Percentiles rank a stretch among this genome's conserved stretches.
These are phyloP conservation scores for Rhodotorula sp. DNA, from an alignment of 1,284 basidiomycete genomes.

Conservation along the genomic window DNA sequence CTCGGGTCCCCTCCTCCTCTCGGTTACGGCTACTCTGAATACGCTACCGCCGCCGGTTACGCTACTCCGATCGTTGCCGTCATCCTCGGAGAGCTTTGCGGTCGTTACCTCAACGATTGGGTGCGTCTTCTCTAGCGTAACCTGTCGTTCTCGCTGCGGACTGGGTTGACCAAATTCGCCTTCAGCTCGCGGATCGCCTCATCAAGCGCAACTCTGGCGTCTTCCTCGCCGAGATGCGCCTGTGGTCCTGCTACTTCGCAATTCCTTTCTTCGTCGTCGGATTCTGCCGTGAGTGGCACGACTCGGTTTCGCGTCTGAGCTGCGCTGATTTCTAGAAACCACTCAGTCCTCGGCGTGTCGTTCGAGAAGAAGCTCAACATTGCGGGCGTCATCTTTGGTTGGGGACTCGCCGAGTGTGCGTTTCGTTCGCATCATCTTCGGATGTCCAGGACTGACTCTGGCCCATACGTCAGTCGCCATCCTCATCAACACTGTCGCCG, in stretches of 20 bases:
- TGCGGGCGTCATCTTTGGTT: conserved; percentile 46
- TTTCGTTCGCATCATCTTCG: conserved; percentile 5
- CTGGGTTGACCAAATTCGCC: background rate
- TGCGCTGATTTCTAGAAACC: too few relatives aligned
- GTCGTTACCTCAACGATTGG: conserved; percentile 67
- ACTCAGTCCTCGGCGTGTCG: conserved; percentile 57
- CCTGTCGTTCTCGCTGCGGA: background rate
- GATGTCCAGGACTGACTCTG: too few relatives aligned
- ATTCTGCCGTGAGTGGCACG: conserved; percentile 53
- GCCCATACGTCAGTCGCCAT: conserved; percentile 11
- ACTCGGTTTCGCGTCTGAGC: too few relatives aligned
- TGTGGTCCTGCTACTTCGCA: conserved; percentile 62
- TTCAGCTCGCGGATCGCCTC: conserved; percentile 59
- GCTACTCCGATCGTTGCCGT: conserved; percentile 56
- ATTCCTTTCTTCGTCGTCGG: conserved; percentile 56
- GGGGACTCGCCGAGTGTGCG: conserved; percentile 44
- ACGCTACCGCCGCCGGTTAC: conserved; percentile 36
- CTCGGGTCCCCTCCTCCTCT: conserved; percentile 59
- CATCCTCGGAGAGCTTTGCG: conserved; percentile 67
- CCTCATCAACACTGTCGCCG: conserved; percentile 21
- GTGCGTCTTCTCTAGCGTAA: background rate
- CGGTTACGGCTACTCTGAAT: conserved; percentile 57
- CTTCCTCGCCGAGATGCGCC: conserved; percentile 68
- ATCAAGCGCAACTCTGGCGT: conserved; percentile 66
- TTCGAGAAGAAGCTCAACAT: conserved; percentile 62